Evolutionary conservation across 2,329 filamentous ascomycete species (phyloP), one percentile per base, ranked within the genome.

Genomic region (Gnomoniopsis smithogilvyi): DNA sequence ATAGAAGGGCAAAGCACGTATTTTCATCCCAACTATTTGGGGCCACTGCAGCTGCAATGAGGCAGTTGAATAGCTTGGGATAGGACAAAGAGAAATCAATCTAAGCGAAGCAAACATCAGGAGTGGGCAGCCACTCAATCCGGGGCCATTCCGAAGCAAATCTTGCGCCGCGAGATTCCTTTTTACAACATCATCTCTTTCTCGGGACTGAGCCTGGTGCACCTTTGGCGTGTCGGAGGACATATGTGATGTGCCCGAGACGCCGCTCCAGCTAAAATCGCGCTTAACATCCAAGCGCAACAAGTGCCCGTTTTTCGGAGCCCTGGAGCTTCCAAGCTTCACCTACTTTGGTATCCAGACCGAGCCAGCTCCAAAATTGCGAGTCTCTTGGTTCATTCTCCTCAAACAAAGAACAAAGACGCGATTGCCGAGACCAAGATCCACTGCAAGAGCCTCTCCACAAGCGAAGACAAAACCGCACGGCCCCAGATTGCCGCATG

Each of bases 41-140:
- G 55, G 24, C 59, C 30, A 51, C 55, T 61, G 59, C 55, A 58
- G 51, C 54, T 55, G n/a, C 55, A 49, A 22, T 54, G 55, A 54
- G 55, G 51, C 55, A 48, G 43, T 12, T 52, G 51, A 26, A n/a
- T n/a, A 43, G 36, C 19, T 52, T 41, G 49, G 38, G 19, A 17
- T 21, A 17, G 34, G 21, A n/a, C 36, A 6, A 41, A 41, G 49
- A 33, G 24, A 12, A 22, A 26, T 30, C 26, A 47, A 6, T 41
- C 54, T 55, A 55, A 58, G 51, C 15, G 17, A 24, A 47, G 55
- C 55, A 58, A 61, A 54, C 50, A 58, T 19, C 21, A 50, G 19
- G n/a, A 19, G 12, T 17, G 21, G 50, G 14, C 30, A 50, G 30
- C 36, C 12, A 34, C 26, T 34, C 49, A 48, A 26, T 49, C 53